These are phyloP conservation scores for Kodamaea arcana DNA, from an alignment of 1,139 yeast genomes.

Conservation along the genomic window DNA sequence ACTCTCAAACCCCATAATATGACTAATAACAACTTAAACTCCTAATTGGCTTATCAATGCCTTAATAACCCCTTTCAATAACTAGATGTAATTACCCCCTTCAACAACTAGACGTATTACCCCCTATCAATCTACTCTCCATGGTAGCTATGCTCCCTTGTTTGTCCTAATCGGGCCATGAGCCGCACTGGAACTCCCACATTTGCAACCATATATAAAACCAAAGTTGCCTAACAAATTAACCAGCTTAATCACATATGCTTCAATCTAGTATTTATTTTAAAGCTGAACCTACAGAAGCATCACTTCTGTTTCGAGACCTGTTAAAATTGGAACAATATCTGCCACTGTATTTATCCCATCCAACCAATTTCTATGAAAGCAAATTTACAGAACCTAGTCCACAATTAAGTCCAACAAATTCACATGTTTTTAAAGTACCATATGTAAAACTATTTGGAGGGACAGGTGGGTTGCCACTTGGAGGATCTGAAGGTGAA, in stretches of 20 bases:
- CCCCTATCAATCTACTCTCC: too few species aligned
- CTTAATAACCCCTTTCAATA: too few species aligned
- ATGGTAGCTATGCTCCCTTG: too few species aligned
- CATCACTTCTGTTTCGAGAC: neutral
- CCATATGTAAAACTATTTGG: too few species aligned
- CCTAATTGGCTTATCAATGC: too few species aligned
- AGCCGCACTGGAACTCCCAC: neutral
- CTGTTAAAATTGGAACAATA: neutral
- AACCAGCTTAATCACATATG: too few species aligned
- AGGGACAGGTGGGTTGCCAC: neutral
- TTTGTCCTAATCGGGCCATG: neutral
- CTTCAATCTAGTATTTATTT: neutral
- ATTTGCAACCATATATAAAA: neutral
- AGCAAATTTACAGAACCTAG: neutral
- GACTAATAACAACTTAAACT: too few species aligned
- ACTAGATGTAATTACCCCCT: too few species aligned
- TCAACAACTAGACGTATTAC: too few species aligned
- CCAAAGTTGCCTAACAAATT: too few species aligned
- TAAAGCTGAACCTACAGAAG: neutral
- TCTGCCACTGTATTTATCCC: neutral
- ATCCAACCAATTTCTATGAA: neutral
- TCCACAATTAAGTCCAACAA: neutral
- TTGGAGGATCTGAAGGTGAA: constrained; percentile 1
- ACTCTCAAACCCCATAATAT: too few species aligned
- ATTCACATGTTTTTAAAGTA: neutral